These are phyloP conservation scores for Physaria fendleri DNA, from an alignment of 345 rosid species.

Conservation along the genomic window DNA sequence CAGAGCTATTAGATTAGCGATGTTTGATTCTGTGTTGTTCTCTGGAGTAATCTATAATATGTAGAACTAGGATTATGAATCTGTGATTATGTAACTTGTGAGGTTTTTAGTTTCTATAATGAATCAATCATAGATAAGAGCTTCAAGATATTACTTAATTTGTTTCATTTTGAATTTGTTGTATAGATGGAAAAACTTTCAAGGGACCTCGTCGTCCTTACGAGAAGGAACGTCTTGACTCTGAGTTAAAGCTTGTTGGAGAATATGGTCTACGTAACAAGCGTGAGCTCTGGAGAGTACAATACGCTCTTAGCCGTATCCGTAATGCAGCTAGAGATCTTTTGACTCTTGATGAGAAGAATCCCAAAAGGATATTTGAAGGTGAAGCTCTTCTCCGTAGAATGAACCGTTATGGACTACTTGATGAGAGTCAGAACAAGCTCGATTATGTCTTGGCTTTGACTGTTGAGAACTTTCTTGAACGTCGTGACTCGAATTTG, in stretches of 20 bases:
- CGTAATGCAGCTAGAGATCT: conserved; percentile 61
- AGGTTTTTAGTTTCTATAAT: too few species aligned
- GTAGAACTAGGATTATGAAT: too few species aligned
- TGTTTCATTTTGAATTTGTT: too few species aligned
- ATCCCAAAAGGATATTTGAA: conserved; percentile 49
- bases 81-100: too few species aligned
- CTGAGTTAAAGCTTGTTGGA: conserved; percentile 57
- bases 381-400: conserved; percentile 58
- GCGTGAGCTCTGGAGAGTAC: conserved; percentile 64
- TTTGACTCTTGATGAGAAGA: conserved; percentile 56
- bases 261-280: conserved; percentile 56
- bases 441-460: conserved; percentile 57
- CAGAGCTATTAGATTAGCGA: too few species aligned
- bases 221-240: conserved; percentile 52
- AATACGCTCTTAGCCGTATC: conserved; percentile 48
- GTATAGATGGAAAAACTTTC: conserved; percentile 40
- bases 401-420: conserved; percentile 48
- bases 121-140: too few species aligned
- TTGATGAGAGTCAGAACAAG: conserved; percentile 57
- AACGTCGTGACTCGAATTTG: too few species aligned
- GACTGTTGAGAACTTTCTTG: conserved; percentile 47
- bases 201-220: conserved; percentile 44
- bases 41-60: too few species aligned
- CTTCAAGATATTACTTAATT: too few species aligned
- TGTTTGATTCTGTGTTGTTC: too few species aligned